phyloP scores from a whole-genome alignment of 2,329 filamentous ascomycete species.

The Venturia pyrina region DNA sequence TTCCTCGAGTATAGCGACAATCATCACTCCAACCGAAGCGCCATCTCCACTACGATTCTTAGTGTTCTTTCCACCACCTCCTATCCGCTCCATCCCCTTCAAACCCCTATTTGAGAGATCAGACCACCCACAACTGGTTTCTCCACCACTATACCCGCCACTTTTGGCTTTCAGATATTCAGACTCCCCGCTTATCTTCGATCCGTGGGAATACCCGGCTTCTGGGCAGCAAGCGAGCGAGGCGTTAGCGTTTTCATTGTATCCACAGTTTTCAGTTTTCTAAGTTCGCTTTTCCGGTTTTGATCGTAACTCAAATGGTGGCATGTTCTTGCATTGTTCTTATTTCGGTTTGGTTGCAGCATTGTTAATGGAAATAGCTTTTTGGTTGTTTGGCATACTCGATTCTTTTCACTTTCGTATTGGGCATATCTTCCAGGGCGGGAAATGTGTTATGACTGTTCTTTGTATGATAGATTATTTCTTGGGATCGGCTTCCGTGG shows the following conservation, averaged over 20 bases:
- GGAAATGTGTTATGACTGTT: constrained; percentile 5
- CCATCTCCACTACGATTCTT: neutral
- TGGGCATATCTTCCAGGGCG: neutral
- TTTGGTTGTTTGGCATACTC: neutral
- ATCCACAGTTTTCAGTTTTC: neutral
- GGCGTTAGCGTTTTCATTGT: constrained; percentile 1
- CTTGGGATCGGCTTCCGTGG: neutral
- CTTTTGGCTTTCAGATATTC: neutral
- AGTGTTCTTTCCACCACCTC: neutral
- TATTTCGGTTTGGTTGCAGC: neutral
- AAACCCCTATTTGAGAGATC: neutral
- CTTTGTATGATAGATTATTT: constrained; percentile 5
- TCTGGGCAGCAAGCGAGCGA: constrained; percentile 1
- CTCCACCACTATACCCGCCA: neutral
- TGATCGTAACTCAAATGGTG: neutral
- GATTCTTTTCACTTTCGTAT: neutral
- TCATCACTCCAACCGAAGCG: neutral
- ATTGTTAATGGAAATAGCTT: neutral
- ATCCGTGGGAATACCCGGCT: neutral
- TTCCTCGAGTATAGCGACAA: neutral
- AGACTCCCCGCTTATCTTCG: neutral
- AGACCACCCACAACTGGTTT: neutral
- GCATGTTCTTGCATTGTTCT: neutral
- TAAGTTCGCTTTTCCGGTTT: neutral
- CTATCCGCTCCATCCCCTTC: neutral